Base-by-base conservation (phyloP, 139 green algal genomes). In the Chlorella sp. region DNA sequence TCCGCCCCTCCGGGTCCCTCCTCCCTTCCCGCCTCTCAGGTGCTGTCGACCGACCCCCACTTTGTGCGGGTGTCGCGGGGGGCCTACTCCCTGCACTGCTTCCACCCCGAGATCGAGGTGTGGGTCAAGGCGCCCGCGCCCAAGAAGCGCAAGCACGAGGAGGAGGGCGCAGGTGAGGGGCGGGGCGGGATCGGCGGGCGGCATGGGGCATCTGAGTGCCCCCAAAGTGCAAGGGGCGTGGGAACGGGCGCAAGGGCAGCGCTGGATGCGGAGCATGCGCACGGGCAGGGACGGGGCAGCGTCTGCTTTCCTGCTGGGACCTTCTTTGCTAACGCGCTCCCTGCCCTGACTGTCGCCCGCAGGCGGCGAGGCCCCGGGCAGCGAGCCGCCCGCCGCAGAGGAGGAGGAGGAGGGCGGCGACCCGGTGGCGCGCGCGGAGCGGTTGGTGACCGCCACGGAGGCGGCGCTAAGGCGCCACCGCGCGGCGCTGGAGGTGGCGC, bases 31-130 rank as follows among this genome's bases (percentile, higher is more conserved):
- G 9, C n/a, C 43, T 25, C 29, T 2, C 62, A 79, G 73, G 60
- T 25, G 25, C n/a, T 79, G 38, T 61, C 55, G 45, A 35, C 29
- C 27, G 77, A 82, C 43, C 55, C 67, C 65, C 79, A 77, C 67
- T 82, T 82, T 77, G 23, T 76, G 9, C 66, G 67, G 9, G 41
- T 82, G 27, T 29, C 31, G 53, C 67, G 71, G 35, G 77, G 77
- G 33, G 67, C 61, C 45, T 82, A 82, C 73, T 74, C 58, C 5
- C 73, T 82, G 56, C 77, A 82, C 46, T 68, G 63, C 65, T 59
- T 82, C 45, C 68, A 77, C 59, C 59, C 77, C 3, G 43, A 82
- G 25, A 56, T 65, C 56, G 58, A 59, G 61, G 41, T 79, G 38
- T 53, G 67, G 56, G 46, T 74, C 29, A 58, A 59, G 33, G 61